Base-by-base conservation (phyloP, 768 basidiomycete genomes). In the Grammothele lineata region DNA sequence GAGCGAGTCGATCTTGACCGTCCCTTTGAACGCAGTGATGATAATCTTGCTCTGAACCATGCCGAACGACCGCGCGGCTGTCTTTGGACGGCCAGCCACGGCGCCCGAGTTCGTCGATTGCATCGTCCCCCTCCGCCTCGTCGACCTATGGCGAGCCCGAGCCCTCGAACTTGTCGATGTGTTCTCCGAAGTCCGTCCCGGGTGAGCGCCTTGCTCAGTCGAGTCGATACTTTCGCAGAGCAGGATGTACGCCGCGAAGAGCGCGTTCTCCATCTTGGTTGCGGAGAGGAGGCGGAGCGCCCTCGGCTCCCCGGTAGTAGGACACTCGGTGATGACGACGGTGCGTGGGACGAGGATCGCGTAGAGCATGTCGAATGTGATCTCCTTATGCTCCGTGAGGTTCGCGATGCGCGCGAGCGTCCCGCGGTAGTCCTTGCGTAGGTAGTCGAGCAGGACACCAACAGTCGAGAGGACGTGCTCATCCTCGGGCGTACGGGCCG, bases 331-430 rank as follows among this genome's bases (percentile, higher is more conserved):
- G 24, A 77, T 70, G 58, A 83, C 64, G 45, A 76, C 59, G 5
- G 74, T 68, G 32, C 75, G 67, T 1, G 81, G 80, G 23, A 78
- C 68, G 39, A 82, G 67, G 55, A 85, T 69, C 12, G 75, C 67
- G 57, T 78, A 75, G 40, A 83, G 67, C 26, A 78, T 66, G 11
- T 76, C 72, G 55, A 70, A 81, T 3, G 76, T 77, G 53, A 83
- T 82, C 57, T 84, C 81, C 11, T 66, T 68, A 50, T 81, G 77
- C 1, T 72, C 54, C 7, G 67, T 75, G 35, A 83, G 69, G 33
- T 70, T 70, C 1, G 68, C 61, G 52, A 82, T 67, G 14, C 65
- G 71, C 12, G 68, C 58, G 40, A 81, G 62, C 5, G 76, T 81
- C 32, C 64, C 58, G 47, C 65, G 64, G 62, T 77, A 78, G 57